Evolutionary conservation across 2,329 filamentous ascomycete genomes (phyloP).

Genomic region (Triangularia verruculosa): DNA sequence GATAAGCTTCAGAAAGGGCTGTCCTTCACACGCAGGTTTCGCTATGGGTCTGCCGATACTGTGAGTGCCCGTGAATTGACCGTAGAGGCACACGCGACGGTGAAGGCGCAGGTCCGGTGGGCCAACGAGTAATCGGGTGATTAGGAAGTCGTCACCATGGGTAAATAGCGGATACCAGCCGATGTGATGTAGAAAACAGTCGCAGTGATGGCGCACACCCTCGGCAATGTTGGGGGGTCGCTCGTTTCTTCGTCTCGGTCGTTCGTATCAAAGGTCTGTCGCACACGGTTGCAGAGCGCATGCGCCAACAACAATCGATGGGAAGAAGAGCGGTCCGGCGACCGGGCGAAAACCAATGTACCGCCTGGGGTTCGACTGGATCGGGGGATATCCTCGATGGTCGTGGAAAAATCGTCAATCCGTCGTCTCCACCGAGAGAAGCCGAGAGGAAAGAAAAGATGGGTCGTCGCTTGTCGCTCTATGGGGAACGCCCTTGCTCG

Average conservation of each 20-base stretch:
- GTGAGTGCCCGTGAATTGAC: background rate
- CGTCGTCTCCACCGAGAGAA: background rate
- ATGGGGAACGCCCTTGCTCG: background rate
- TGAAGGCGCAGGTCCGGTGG: background rate
- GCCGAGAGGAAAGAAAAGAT: background rate
- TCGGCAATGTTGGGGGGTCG: background rate
- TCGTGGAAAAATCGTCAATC: background rate
- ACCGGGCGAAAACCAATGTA: background rate
- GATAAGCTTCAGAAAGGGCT: background rate
- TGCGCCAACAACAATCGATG: background rate
- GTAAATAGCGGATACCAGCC: background rate
- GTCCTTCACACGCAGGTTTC: too few relatives aligned
- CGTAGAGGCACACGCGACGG: background rate
- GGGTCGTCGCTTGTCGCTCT: background rate
- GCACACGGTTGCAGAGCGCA: background rate
- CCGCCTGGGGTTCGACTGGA: background rate
- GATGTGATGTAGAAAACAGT: background rate
- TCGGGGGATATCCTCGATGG: background rate
- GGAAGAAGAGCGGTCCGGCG: background rate
- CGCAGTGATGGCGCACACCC: background rate
- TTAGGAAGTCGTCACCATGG: background rate
- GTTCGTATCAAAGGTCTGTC: background rate
- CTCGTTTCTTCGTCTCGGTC: background rate
- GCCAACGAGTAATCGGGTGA: background rate
- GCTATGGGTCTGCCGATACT: background rate